Base-by-base conservation (phyloP, 2,329 filamentous ascomycete species). In the Leptoxyphium fumago region DNA sequence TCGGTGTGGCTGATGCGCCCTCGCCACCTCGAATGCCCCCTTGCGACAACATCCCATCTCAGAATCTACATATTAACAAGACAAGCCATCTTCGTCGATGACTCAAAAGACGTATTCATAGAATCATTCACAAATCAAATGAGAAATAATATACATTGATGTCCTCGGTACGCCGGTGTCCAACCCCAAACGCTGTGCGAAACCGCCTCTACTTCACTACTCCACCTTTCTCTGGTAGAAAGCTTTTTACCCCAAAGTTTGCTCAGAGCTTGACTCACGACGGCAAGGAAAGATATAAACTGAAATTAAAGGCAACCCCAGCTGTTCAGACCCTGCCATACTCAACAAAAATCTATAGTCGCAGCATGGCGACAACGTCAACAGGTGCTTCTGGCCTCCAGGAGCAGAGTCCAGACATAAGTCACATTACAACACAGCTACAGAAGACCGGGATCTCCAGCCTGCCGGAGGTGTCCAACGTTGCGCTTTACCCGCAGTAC, bases 401-500 rank as follows among this genome's bases (percentile, higher is more conserved):
- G 34, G 44, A 39, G 17, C 29, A 43, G 10, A 38, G 17, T 13
- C 10, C 45, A 26, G 45, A 50, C 43, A 36, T 56, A 28, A 43
- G 52, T 14, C 48, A 55, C 34, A 53, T 61, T 45, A 56, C 54
- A 14, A 50, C 56, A 28, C 51, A 59, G 42, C 50, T 61, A 10
- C 45, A 57, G 40, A 48, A 51, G 13, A 28, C 60, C 9, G 57
- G 57, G 38, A 46, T 61, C 5, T 53, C 54, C 10, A 49, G 54
- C 9, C 42, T 55, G 9, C 53, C 58, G n/a, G 46, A 45, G 21
- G 52, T 52, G 17, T 21, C 52, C 28, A 54, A 55, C 38, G 50
- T 59, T 6, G 49, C 48, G 30, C 52, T 61, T 10, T 67, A 80
- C 57, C 82, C 83, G 44, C 72, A 80, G 28, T 66, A 74, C 53